Conservation (phyloP, 805 yeast genomes). For the Saturnispora kantuleensis region DNA sequence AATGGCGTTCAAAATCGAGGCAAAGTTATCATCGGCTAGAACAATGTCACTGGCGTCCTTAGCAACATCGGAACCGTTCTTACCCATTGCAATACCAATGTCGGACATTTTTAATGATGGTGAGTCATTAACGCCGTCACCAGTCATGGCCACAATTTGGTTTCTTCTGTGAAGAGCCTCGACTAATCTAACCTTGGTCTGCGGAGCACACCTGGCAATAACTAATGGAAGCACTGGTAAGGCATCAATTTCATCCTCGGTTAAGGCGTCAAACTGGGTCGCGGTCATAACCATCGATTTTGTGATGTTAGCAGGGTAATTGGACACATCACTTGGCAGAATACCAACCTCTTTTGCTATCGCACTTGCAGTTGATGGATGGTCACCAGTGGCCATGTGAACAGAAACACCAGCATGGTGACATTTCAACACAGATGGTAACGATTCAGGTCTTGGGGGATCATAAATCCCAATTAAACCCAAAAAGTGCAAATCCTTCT, state of each 20-base stretch:
- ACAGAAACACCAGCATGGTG: constrained; percentile 71
- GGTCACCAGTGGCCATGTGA: constrained; percentile 78
- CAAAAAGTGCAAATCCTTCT: constrained; percentile 42
- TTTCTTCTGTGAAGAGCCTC: constrained; percentile 61
- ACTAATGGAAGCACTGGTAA: constrained; percentile 65
- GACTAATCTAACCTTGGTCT: constrained; percentile 72
- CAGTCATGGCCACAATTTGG: constrained; percentile 70
- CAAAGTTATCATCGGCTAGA: constrained; percentile 62
- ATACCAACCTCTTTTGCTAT: constrained; percentile 79
- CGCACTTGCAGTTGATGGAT: constrained; percentile 67
- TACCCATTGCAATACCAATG: constrained; percentile 80
- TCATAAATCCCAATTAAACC: constrained; percentile 74
- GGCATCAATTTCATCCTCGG: constrained; percentile 51
- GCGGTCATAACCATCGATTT: constrained; percentile 71
- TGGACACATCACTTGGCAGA: constrained; percentile 49
- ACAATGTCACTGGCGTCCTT: constrained; percentile 75
- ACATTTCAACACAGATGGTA: constrained; percentile 53
- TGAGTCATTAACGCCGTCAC: constrained; percentile 78
- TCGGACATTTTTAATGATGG: constrained; percentile 70
- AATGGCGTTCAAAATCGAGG: constrained; percentile 66
- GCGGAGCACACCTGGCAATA: constrained; percentile 77
- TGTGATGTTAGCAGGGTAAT: constrained; percentile 45
- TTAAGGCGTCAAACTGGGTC: constrained; percentile 51
- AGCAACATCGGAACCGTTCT: constrained; percentile 77
- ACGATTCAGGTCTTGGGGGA: constrained; percentile 67